These are phyloP conservation scores for Aulographum hederae DNA, from an alignment of 2,329 filamentous ascomycete species.

Conservation along the genomic window DNA sequence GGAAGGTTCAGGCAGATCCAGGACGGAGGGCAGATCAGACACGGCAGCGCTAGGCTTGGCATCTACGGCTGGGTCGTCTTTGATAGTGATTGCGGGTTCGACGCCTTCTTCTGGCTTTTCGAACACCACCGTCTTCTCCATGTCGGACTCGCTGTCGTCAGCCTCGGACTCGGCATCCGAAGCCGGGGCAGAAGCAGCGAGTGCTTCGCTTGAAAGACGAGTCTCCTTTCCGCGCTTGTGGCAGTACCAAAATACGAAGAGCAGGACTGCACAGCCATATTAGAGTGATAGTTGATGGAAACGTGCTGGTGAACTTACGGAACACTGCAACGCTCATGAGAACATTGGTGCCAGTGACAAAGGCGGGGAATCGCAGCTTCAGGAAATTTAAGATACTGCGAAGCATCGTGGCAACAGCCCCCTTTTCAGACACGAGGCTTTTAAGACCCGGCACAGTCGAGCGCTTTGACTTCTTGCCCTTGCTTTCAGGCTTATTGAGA, in stretches of 20 bases:
- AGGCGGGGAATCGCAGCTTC: constrained; percentile 72
- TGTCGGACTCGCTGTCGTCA: constrained; percentile 22
- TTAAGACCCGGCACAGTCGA: constrained; percentile 55
- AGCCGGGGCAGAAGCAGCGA: constrained; percentile 8
- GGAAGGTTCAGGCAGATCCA: constrained; percentile 16
- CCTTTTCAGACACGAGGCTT: constrained; percentile 67
- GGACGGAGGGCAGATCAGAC: constrained; percentile 16
- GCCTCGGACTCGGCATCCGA: constrained; percentile 15
- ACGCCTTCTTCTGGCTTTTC: constrained; percentile 12
- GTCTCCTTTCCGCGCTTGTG: constrained; percentile 85
- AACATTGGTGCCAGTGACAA: constrained; percentile 71
- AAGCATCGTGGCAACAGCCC: constrained; percentile 68
- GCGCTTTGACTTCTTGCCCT: constrained; percentile 36
- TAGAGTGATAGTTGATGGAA: constrained; percentile 7
- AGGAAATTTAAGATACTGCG: constrained; percentile 82
- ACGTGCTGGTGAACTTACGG: constrained; percentile 35
- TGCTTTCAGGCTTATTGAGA: constrained; percentile 19
- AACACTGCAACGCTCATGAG: constrained; percentile 80
- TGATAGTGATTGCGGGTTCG: constrained; percentile 2
- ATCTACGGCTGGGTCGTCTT: constrained; percentile 9
- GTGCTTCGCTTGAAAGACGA: constrained; percentile 47
- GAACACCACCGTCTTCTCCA: constrained; percentile 8
- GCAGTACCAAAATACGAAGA: constrained; percentile 96
- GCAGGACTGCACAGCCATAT: constrained; percentile 41
- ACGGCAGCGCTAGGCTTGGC: constrained; percentile 11